Evolutionary conservation across 306 rosid genomes (phyloP), one percentile per base, ranked within the genome.

Genomic region (Quercus cerris): DNA sequence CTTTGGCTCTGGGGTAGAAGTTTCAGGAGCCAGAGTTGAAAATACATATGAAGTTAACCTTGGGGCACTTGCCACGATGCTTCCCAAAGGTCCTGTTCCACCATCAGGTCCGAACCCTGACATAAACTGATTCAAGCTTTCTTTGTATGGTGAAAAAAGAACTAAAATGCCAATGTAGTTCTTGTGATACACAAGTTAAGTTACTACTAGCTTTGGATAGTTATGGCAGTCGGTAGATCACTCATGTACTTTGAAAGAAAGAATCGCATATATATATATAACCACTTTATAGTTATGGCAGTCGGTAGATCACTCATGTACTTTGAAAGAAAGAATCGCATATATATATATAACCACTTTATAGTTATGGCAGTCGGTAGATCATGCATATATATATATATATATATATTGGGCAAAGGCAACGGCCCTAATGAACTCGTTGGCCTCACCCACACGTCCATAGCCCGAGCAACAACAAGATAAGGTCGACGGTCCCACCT

Each of bases 81-180:
- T 84, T 69, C 82, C 85, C 9, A 84, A 54, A 68, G 85, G 85
- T 4, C 58, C 74, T 6, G 80, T 77, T 44, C 85, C 80, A 49
- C 82, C 87, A 4, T 84, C 85, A 1, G 84, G 55, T 0, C 82
- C 84, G 27, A 80, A 81, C 77, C 79, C 84, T 66, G 56, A 1
- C 33, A 76, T 25, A n/a, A 80, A 84, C 49, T 77, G 63, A 76
- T 66, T 30, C 56, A 17, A 62, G 20, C 70, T 58, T 7, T 22
- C 70, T 58, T 20, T 22, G 30, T 22, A 58, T 1, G 23, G 30
- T 6, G 64, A 22, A 22, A 10, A 7, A 9, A 8, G 1, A 46
- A 46, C 15, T 12, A 46, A 11, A 9, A 46, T 46, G 15, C 14
- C 15, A 46, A 11, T 46, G 15, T 22, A 25, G 30, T 25, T 3